Conservation (phyloP, 176 grass and related monocot genomes). For the Leersia perrieri region DNA sequence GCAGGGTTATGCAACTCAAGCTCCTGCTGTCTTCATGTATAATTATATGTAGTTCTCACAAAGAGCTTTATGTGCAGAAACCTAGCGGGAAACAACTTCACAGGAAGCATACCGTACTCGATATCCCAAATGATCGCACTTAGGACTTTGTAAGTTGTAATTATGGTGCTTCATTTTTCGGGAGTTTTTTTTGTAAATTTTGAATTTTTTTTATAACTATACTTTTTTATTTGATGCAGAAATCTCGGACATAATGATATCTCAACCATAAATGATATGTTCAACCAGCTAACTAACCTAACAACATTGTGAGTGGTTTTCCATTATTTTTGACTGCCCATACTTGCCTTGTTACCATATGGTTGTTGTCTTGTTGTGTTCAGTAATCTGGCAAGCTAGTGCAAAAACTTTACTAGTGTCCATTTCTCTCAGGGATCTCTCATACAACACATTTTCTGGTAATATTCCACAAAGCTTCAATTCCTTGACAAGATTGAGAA, state of each 20-base stretch:
- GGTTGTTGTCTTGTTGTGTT: neutral
- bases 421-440: slow-evolving; percentile 67
- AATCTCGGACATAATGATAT: slow-evolving; percentile 83
- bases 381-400: neutral
- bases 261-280: slow-evolving; percentile 63
- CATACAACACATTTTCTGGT: slow-evolving; percentile 63
- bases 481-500: slow-evolving; percentile 62
- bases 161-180: neutral
- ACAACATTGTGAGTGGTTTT: slow-evolving; percentile 65
- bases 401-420: slow-evolving; percentile 19
- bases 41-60: slow-evolving; percentile 13
- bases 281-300: slow-evolving; percentile 58
- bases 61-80: slow-evolving; percentile 57
- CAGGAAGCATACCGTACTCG: slow-evolving; percentile 61
- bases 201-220: slow-evolving; percentile 20
- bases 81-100: slow-evolving; percentile 75
- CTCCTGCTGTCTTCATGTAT: neutral
- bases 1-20: neutral
- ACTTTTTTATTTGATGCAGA: slow-evolving; percentile 36
- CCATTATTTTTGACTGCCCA: slow-evolving; percentile 1
- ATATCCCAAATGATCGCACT: slow-evolving; percentile 66
- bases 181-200: slow-evolving; percentile 6
- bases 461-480: slow-evolving; percentile 80
- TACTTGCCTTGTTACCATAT: neutral
- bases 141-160: slow-evolving; percentile 57